Percentiles rank a stretch among this genome's conserved stretches.
These are phyloP conservation scores for Mortierella sp. DNA, from an alignment of 371 early-diverging fungal species.

Conservation along the genomic window DNA sequence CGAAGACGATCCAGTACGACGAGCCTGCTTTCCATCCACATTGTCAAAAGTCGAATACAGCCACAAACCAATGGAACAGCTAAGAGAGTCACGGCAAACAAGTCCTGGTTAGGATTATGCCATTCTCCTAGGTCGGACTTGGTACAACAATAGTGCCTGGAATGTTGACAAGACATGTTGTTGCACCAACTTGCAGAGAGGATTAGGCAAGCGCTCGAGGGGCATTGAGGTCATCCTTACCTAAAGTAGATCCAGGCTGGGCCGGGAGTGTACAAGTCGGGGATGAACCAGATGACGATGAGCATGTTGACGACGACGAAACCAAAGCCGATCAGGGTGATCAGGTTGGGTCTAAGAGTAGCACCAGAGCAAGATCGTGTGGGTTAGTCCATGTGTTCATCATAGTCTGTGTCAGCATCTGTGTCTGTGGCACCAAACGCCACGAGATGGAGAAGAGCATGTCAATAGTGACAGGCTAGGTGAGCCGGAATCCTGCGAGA, in stretches of 20 bases:
- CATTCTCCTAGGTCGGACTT: too few species aligned
- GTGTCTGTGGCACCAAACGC: too few species aligned
- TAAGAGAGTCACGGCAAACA: slow-evolving; percentile 28
- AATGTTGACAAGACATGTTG: neutral
- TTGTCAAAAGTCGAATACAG: slow-evolving; percentile 97
- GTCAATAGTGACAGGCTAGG: too few species aligned
- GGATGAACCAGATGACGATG: slow-evolving; percentile 71
- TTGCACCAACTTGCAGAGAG: neutral
- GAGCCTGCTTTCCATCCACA: slow-evolving; percentile 98
- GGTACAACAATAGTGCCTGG: too few species aligned
- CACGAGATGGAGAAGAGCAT: too few species aligned
- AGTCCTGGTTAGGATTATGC: too few species aligned
- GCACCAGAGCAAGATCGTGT: too few species aligned
- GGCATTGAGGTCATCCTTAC: slow-evolving; percentile 27
- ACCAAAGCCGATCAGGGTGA: slow-evolving; percentile 94
- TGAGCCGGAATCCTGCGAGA: too few species aligned
- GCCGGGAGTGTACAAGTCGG: slow-evolving; percentile 78
- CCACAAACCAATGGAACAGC: slow-evolving; percentile 90
- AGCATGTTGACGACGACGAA: slow-evolving; percentile 86
- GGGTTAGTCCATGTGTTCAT: too few species aligned
- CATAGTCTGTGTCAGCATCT: too few species aligned
- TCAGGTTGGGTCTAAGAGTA: slow-evolving; percentile 97
- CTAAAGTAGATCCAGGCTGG: slow-evolving; percentile 91
- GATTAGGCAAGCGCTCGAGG: too few species aligned
- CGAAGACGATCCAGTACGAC: slow-evolving; percentile 92